These are phyloP conservation scores for Hyaloscypha bicolor DNA, from an alignment of 495 filamentous ascomycete genomes.

Conservation along the genomic window DNA sequence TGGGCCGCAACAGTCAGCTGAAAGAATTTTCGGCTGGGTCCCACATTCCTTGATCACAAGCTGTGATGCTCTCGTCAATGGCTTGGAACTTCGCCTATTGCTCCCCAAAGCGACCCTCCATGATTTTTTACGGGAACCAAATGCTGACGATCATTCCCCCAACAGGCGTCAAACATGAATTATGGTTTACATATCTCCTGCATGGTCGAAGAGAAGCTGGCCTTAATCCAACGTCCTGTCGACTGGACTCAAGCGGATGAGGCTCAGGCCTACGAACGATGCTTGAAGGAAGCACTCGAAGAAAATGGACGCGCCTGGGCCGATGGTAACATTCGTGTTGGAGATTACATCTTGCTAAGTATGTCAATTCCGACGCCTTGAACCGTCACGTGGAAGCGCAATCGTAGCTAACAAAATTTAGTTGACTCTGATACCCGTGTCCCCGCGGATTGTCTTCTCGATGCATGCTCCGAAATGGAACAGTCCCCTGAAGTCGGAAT, in stretches of 20 bases:
- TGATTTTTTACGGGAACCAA: background rate
- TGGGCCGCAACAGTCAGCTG: background rate
- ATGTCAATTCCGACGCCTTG: constrained; percentile 20
- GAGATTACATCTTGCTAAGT: constrained; percentile 74
- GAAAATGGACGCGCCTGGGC: constrained; percentile 75
- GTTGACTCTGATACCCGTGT: constrained; percentile 83
- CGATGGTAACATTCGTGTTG: constrained; percentile 77
- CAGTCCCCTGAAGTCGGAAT: constrained; percentile 78
- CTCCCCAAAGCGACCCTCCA: background rate
- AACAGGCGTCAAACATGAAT: constrained; percentile 83
- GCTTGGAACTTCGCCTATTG: background rate
- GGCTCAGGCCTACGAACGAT: constrained; percentile 66
- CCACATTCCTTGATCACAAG: background rate
- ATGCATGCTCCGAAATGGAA: constrained; percentile 81
- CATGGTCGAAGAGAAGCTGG: constrained; percentile 72
- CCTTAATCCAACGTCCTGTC: constrained; percentile 52
- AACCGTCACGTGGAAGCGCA: constrained; percentile 22
- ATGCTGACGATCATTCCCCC: constrained; percentile 17
- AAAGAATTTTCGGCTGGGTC: background rate
- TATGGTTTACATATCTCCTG: constrained; percentile 74
- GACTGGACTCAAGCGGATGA: constrained; percentile 73
- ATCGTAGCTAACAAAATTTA: constrained; percentile 28
- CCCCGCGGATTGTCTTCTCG: constrained; percentile 70
- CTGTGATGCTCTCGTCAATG: background rate
- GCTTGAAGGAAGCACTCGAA: constrained; percentile 68